Conservation (phyloP, 1,284 basidiomycete species). For the Lentinula novae-zelandiae region DNA sequence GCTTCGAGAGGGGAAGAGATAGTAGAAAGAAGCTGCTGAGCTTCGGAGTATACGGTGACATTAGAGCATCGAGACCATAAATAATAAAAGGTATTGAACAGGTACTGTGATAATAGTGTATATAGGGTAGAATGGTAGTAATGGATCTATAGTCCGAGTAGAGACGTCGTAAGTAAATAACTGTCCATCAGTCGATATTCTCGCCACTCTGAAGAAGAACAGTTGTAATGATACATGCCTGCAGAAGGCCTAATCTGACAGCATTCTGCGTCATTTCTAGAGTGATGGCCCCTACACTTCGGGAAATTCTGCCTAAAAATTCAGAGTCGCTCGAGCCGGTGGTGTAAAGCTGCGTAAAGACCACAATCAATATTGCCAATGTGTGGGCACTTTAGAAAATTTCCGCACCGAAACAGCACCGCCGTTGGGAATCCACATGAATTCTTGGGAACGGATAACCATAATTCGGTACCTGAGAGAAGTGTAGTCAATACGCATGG, state of each 20-base stretch:
- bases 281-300: slow-evolving; percentile 18
- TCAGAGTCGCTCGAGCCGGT: slow-evolving; percentile 10
- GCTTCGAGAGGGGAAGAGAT: too few relatives aligned
- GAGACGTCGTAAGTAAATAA: not conserved
- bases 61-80: too few relatives aligned
- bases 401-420: slow-evolving; percentile 31
- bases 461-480: slow-evolving; percentile 36
- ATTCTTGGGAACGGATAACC: slow-evolving; percentile 32
- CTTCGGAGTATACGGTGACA: too few relatives aligned
- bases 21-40: too few relatives aligned
- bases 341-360: slow-evolving; percentile 13
- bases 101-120: not conserved
- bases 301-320: slow-evolving; percentile 28
- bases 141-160: too few relatives aligned
- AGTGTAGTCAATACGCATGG: slow-evolving; percentile 1
- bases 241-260: slow-evolving; percentile 27
- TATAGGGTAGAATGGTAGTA: not conserved
- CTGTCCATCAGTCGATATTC: not conserved
- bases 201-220: slow-evolving; percentile 29
- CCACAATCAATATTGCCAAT: not conserved
- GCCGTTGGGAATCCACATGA: slow-evolving; percentile 18
- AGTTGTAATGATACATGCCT: slow-evolving; percentile 26
- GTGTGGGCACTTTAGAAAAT: not conserved
- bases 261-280: slow-evolving; percentile 30
- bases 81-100: not conserved